phyloP scores from a whole-genome alignment of 192 early-diverging fungal genomes.

The Entomortierella lignicola region DNA sequence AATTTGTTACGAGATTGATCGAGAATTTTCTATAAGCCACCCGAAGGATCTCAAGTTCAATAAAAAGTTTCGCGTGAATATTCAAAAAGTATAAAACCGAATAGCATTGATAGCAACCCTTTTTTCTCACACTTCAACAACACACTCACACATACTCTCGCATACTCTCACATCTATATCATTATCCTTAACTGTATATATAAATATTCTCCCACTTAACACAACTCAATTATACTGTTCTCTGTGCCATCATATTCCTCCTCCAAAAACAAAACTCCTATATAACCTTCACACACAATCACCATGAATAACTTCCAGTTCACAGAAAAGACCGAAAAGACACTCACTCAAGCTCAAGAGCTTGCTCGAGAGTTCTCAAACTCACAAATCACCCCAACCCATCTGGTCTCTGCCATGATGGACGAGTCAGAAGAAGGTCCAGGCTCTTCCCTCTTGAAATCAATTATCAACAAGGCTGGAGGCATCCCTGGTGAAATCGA shows the following conservation, averaged over 20 bases:
- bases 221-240: too few relatives aligned
- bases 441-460: conserved; percentile 78
- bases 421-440: conserved; percentile 84
- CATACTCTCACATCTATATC: too few relatives aligned
- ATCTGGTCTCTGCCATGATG: conserved; percentile 84
- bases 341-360: conserved; percentile 69
- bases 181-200: too few relatives aligned
- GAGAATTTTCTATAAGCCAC: conserved; percentile 23
- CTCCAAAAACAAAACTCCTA: too few relatives aligned
- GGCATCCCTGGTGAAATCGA: conserved; percentile 80
- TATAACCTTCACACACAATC: background rate
- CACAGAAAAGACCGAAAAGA: conserved; percentile 88
- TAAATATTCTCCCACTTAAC: too few relatives aligned
- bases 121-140: background rate
- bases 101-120: background rate
- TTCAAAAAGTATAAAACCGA: too few relatives aligned
- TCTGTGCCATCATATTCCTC: too few relatives aligned
- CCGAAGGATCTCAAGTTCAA: background rate
- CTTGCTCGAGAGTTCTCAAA: conserved; percentile 82
- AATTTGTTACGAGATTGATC: background rate
- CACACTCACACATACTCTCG: background rate
- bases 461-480: conserved; percentile 85
- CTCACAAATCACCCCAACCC: conserved; percentile 81
- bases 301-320: conserved; percentile 75
- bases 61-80: background rate